Conservation (phyloP, 495 filamentous ascomycete genomes). For the Mytilinidion resinicola region DNA sequence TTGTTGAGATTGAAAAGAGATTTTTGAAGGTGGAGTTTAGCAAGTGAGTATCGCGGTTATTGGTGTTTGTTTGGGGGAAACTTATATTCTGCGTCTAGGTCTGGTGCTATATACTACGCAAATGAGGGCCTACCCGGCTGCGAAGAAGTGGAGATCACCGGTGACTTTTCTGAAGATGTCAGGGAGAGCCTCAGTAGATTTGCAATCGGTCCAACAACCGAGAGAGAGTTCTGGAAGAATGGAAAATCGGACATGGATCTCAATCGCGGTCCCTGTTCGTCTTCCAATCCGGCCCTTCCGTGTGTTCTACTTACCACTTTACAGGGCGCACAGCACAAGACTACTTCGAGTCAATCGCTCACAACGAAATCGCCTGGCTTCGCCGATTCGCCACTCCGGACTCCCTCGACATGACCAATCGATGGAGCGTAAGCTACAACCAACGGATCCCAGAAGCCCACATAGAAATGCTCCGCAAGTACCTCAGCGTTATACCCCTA, state of each 20-base stretch:
- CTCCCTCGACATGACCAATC: background rate
- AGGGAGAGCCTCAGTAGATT: background rate
- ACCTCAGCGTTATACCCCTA: conserved; percentile 4
- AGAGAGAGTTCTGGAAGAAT: conserved; percentile 16
- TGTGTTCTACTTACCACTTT: background rate
- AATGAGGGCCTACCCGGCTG: no score
- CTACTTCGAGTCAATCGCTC: conserved; percentile 12
- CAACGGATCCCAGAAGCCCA: conserved; percentile 14
- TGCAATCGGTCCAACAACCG: conserved; percentile 11
- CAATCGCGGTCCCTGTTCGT: conserved; percentile 14
- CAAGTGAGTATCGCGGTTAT: no score
- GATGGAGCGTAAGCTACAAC: background rate
- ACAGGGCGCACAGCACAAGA: conserved; percentile 9
- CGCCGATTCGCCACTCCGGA: conserved; percentile 3
- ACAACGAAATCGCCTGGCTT: conserved; percentile 15
- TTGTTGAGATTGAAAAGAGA: no score
- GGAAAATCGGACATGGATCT: conserved; percentile 7
- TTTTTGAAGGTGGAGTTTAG: no score
- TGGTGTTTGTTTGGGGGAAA: no score
- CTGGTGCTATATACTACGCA: no score
- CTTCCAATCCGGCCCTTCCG: no score
- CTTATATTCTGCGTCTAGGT: no score
- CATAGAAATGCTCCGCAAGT: conserved; percentile 10
- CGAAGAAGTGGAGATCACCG: no score
- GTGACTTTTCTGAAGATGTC: no score